Evolutionary conservation across 108 stramenopile species (phyloP), one percentile per base, ranked within the genome.

Genomic region (Aureococcus anophagefferens): DNA sequence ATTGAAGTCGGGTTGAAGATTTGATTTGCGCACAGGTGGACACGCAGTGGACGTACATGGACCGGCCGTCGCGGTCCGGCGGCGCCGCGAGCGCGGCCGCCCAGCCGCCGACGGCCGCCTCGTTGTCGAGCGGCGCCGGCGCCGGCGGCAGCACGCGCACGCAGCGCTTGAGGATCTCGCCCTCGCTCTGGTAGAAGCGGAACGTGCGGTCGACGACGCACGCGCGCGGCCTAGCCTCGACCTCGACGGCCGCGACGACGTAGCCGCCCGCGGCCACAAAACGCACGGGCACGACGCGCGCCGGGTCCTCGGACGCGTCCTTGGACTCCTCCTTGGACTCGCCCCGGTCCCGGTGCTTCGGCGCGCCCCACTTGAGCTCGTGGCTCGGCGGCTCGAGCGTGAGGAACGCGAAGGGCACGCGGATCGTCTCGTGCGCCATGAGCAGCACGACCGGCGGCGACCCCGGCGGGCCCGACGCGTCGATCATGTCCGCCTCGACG

Each of bases 401-500:
- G 36, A 80, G 62, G 65, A 84, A 77, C 17, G 83, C 70, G 35
- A 87, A 87, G 44, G 86, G 86, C 0, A 87, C 69, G 66, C 51
- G 66, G 44, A 87, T 66, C 14, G 76, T 75, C 71, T 87, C 86
- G 67, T 69, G 66, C 14, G 84, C 67, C 51, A 71, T 46, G 18
- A 87, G 83, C n/a, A 73, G 80, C 13, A 85, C 65, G 63, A 72
- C 40, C 17, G 44, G 34, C 34, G 29, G 5, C 30, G 32, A 71
- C 9, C 40, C 40, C 40, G 40, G 40, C 40, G 40, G 40, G 13
- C 46, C 45, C 28, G 63, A 59, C 14, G 40, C 62, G 66, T 84
- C 81, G 31, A 86, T 79, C 76, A 86, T 79, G 28, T 84, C 83
- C 36, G 77, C 34, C 71, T 86, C 85, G 44, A 86, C 74, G 21